phyloP scores from a whole-genome alignment of 2,329 filamentous ascomycete species.

The Neopestalotiopsis sp. region DNA sequence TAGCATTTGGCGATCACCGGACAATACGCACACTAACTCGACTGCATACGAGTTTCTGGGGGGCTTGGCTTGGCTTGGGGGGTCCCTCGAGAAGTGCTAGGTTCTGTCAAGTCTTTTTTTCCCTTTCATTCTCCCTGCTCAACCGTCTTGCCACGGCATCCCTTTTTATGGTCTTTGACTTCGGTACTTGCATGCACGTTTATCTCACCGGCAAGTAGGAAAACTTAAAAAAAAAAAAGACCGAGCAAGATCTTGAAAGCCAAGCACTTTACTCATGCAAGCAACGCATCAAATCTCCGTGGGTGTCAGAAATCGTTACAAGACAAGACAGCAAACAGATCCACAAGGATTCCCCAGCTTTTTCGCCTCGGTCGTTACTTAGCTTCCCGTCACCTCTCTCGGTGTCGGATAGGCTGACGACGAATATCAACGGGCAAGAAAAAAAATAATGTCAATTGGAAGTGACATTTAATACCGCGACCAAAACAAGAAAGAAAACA shows the following conservation, averaged over 20 bases:
- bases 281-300: neutral
- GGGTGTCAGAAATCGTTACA: neutral
- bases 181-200: neutral
- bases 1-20: neutral
- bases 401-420: neutral
- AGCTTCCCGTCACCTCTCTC: neutral
- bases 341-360: constrained; percentile 16
- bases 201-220: neutral
- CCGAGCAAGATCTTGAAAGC: neutral
- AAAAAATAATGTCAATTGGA: neutral
- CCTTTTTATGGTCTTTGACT: neutral
- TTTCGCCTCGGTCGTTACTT: constrained; percentile 10
- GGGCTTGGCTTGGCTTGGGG: too few species aligned
- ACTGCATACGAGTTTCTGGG: neutral
- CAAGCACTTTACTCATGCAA: neutral
- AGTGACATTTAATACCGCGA: neutral
- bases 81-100: too few species aligned
- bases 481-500: neutral
- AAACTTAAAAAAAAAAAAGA: neutral
- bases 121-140: neutral
- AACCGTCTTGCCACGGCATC: neutral
- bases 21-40: neutral
- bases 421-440: neutral
- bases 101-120: neutral
- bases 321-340: constrained; percentile 5